Percentiles rank a stretch among this genome's conserved stretches.
Conservation (phyloP, 2,329 filamentous ascomycete genomes). For the Talaromyces funiculosus region DNA sequence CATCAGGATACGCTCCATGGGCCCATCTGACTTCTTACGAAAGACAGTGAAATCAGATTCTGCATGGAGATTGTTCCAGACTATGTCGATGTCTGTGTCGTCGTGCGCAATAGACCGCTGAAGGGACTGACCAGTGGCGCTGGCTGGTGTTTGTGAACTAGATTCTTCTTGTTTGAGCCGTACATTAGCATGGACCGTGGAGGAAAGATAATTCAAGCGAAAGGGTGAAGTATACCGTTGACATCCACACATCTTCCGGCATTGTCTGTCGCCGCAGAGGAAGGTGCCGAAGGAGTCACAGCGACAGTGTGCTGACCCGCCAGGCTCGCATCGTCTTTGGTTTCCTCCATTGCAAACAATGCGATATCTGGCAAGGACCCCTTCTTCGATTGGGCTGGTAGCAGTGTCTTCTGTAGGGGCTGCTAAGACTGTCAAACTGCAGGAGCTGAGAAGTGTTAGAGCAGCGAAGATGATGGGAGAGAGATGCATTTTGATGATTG, state of each 20-base stretch:
- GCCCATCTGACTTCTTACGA: slow-evolving; percentile 1
- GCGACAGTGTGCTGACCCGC: neutral
- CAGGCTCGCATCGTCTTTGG: neutral
- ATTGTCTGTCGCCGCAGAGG: neutral
- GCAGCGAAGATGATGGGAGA: neutral
- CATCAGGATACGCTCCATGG: slow-evolving; percentile 3
- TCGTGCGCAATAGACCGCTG: neutral
- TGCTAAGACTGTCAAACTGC: neutral
- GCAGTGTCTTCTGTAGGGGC: neutral
- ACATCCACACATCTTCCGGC: slow-evolving; percentile 1
- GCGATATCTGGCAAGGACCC: neutral
- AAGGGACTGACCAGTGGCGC: neutral
- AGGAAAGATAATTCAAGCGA: neutral
- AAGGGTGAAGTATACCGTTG: neutral
- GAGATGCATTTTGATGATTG: slow-evolving; percentile 1
- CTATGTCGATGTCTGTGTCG: slow-evolving; percentile 3
- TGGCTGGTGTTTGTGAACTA: neutral
- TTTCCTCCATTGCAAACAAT: slow-evolving; percentile 1
- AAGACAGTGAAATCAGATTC: neutral
- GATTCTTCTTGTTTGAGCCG: neutral
- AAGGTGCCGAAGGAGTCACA: slow-evolving; percentile 4
- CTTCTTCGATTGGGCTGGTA: neutral
- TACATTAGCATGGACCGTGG: neutral
- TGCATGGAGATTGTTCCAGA: slow-evolving; percentile 5
- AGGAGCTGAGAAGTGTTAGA: slow-evolving; percentile 4